Conservation (phyloP, 345 rosid species). For the Eucalyptus lansdowneana region DNA sequence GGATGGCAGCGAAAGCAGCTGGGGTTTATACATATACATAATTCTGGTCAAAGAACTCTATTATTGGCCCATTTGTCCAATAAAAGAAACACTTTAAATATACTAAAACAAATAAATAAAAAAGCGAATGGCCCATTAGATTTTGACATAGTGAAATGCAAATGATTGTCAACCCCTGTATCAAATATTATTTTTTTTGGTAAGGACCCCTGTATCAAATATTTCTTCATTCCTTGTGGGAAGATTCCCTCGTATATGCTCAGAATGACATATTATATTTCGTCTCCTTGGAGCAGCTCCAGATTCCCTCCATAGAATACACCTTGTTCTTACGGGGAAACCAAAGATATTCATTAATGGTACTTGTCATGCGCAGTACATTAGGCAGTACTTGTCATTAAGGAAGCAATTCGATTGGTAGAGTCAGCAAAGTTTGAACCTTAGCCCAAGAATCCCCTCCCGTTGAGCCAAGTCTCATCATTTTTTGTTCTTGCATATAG, state of each 20-base stretch:
- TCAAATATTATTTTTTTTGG: not conserved
- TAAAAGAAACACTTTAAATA: not conserved
- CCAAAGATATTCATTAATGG: not conserved
- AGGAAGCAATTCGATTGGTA: not conserved
- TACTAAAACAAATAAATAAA: not conserved
- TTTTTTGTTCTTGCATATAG: not conserved
- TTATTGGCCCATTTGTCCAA: not conserved
- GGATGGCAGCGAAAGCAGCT: constrained; percentile 2
- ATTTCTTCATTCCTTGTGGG: not conserved
- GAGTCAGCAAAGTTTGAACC: not conserved
- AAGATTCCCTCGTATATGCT: constrained; percentile 3
- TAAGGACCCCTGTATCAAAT: not conserved
- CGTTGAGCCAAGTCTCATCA: not conserved
- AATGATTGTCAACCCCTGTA: not conserved
- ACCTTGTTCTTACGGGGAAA: not conserved
- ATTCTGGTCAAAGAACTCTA: constrained; percentile 16
- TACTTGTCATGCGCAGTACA: not conserved
- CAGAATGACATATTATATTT: not conserved
- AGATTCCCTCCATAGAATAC: constrained; percentile 2
- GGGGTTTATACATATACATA: not conserved
- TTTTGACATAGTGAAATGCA: not conserved
- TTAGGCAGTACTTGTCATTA: not conserved
- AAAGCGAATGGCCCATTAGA: not conserved
- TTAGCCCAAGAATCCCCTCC: not conserved
- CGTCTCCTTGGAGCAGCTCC: not conserved